These are phyloP conservation scores for Begonia fuchsioides DNA, from an alignment of 306 rosid genomes.

Conservation along the genomic window DNA sequence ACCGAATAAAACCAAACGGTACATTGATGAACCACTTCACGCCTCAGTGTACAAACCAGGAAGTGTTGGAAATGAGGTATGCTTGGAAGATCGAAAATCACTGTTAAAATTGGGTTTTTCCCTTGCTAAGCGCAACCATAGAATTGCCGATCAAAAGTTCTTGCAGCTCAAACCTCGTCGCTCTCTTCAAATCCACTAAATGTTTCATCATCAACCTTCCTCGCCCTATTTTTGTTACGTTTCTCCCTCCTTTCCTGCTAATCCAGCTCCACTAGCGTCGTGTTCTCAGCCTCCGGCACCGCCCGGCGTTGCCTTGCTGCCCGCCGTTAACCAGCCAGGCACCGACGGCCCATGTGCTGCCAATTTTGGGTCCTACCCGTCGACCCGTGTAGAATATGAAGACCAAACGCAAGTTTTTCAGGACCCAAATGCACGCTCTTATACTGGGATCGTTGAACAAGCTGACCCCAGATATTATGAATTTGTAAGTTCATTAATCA, in stretches of 20 bases:
- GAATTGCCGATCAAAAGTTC: too few species aligned
- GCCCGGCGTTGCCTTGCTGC: constrained; percentile 12
- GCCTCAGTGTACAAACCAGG: too few species aligned
- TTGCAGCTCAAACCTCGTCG: too few species aligned
- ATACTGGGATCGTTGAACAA: constrained; percentile 16
- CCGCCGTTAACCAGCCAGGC: constrained; percentile 37
- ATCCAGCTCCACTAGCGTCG: constrained; percentile 5
- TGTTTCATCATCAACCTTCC: constrained; percentile 14
- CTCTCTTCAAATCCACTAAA: not conserved
- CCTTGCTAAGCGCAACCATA: too few species aligned
- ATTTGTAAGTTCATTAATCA: constrained; percentile 12
- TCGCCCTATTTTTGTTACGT: constrained; percentile 11
- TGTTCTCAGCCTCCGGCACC: constrained; percentile 20
- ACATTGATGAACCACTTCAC: too few species aligned
- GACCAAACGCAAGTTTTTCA: constrained; percentile 8
- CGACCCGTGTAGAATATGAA: constrained; percentile 14
- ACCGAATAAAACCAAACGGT: too few species aligned
- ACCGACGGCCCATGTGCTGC: constrained; percentile 21
- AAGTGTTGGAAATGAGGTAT: too few species aligned
- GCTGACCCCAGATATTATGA: constrained; percentile 13
- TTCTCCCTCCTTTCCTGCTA: constrained; percentile 12
- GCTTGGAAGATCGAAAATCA: too few species aligned
- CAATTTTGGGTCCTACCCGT: constrained; percentile 10
- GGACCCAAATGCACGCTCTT: constrained; percentile 15
- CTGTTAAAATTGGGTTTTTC: too few species aligned